A percentile compares a stretch with the other conserved stretches of the same genome.
These are phyloP conservation scores for Fusarium haematococcum DNA, from an alignment of 2,329 filamentous ascomycete genomes.

Conservation along the genomic window DNA sequence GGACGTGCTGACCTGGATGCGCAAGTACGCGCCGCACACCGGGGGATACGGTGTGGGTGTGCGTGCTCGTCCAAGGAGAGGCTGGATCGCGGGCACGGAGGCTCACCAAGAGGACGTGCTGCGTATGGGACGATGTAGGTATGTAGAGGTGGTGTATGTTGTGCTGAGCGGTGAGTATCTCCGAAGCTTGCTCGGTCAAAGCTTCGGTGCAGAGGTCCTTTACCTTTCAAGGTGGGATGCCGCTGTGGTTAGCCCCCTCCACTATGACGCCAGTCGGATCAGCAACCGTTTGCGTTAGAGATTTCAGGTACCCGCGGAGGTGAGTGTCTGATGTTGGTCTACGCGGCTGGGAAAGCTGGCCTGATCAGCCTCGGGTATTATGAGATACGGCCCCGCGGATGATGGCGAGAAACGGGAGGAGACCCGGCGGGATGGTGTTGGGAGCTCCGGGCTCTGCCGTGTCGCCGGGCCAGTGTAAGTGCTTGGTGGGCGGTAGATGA, in stretches of 20 bases:
- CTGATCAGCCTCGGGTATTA: constrained; percentile 6
- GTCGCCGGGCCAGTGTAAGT: constrained; percentile 11
- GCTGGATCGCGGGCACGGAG: neutral
- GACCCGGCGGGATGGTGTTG: neutral
- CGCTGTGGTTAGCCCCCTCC: constrained; percentile 16
- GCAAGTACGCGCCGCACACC: neutral
- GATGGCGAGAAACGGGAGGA: constrained; percentile 27
- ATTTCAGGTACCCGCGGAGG: constrained; percentile 18
- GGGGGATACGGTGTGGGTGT: neutral
- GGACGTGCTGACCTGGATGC: constrained; percentile 4
- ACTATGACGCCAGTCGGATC: constrained; percentile 36
- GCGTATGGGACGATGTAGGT: constrained; percentile 22
- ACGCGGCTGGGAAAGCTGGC: constrained; percentile 3
- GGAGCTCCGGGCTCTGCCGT: constrained; percentile 24
- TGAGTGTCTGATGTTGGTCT: constrained; percentile 1
- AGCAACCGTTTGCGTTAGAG: constrained; percentile 5
- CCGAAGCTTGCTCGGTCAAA: constrained; percentile 34
- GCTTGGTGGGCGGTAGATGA: neutral
- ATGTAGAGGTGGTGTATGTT: neutral
- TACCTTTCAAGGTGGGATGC: constrained; percentile 6
- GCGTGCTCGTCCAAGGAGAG: neutral
- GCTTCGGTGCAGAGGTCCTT: constrained; percentile 28
- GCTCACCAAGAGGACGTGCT: constrained; percentile 2
- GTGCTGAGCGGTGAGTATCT: constrained; percentile 16
- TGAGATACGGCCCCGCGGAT: constrained; percentile 7